Percentiles rank a stretch among this genome's conserved stretches.
These are phyloP conservation scores for Exophiala bonariae DNA, from an alignment of 2,329 filamentous ascomycete genomes.

Conservation along the genomic window DNA sequence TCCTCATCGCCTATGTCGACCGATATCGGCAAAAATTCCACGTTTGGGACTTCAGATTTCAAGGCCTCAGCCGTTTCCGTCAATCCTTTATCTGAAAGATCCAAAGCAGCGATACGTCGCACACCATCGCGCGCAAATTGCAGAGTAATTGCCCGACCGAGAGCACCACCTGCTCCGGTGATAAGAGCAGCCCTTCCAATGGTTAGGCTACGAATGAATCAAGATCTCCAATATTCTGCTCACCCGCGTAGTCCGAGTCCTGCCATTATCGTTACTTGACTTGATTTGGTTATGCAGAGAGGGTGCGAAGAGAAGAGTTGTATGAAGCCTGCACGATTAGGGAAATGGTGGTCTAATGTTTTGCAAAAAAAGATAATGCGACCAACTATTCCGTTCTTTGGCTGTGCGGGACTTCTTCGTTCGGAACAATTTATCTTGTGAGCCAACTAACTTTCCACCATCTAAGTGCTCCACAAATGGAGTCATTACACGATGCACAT, in stretches of 20 bases:
- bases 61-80: constrained; percentile 4
- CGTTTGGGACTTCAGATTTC: constrained; percentile 1
- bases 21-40: constrained; percentile 7
- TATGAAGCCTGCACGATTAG: no score
- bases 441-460: neutral
- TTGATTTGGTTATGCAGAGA: neutral
- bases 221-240: no score
- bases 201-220: neutral
- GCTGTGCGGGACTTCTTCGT: neutral
- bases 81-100: constrained; percentile 3
- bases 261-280: neutral
- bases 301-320: no score
- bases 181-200: constrained; percentile 41
- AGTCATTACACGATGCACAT: neutral
- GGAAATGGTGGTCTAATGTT: neutral
- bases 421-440: neutral
- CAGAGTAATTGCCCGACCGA: constrained; percentile 48
- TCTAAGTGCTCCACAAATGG: no score
- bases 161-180: constrained; percentile 48
- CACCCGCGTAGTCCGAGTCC: constrained; percentile 3
- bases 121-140: constrained; percentile 32
- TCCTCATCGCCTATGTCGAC: constrained; percentile 7
- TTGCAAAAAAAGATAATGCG: no score
- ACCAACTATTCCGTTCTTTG: neutral
- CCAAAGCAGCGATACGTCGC: constrained; percentile 6